phyloP scores from a whole-genome alignment of 2,329 filamentous ascomycete species.

The Gyromitra esculenta region DNA sequence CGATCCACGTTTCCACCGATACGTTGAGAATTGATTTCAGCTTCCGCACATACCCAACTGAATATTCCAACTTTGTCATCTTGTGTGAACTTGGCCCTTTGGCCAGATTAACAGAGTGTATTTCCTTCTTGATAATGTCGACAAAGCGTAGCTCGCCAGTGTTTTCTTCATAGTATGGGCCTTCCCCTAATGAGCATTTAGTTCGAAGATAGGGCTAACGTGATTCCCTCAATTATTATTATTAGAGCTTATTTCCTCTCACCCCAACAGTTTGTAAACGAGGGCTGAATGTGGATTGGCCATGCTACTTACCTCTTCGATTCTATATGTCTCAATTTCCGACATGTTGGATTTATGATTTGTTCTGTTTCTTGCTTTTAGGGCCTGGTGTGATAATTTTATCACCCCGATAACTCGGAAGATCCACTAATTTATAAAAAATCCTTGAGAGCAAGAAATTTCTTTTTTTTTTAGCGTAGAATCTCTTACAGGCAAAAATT shows the following conservation, averaged over 20 bases:
- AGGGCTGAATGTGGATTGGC: conserved; percentile 19
- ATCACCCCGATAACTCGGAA: conserved; percentile 34
- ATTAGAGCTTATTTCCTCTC: conserved; percentile 27
- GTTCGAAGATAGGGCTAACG: conserved; percentile 64
- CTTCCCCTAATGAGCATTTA: conserved; percentile 76
- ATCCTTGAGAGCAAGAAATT: neutral
- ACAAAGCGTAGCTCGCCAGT: conserved; percentile 77
- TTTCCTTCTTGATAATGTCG: conserved; percentile 80
- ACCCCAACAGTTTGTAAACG: neutral
- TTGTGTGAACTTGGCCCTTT: conserved; percentile 70
- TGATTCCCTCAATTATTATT: conserved; percentile 17
- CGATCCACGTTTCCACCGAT: conserved; percentile 10
- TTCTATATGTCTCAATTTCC: conserved; percentile 28
- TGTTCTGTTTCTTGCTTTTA: conserved; percentile 4
- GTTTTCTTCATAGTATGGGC: conserved; percentile 75
- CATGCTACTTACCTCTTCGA: conserved; percentile 33
- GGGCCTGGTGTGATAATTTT: conserved; percentile 11
- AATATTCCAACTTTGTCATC: conserved; percentile 68
- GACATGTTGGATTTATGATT: conserved; percentile 28
- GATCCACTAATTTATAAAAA: conserved; percentile 48
- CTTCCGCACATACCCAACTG: conserved; percentile 64
- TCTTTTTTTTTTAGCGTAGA: conserved; percentile 3
- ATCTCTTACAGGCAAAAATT: conserved; percentile 26
- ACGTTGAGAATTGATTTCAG: conserved; percentile 33
- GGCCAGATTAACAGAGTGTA: conserved; percentile 76